Base-by-base conservation (phyloP, 169 alveolate species). In the Eimeria acervulina region DNA sequence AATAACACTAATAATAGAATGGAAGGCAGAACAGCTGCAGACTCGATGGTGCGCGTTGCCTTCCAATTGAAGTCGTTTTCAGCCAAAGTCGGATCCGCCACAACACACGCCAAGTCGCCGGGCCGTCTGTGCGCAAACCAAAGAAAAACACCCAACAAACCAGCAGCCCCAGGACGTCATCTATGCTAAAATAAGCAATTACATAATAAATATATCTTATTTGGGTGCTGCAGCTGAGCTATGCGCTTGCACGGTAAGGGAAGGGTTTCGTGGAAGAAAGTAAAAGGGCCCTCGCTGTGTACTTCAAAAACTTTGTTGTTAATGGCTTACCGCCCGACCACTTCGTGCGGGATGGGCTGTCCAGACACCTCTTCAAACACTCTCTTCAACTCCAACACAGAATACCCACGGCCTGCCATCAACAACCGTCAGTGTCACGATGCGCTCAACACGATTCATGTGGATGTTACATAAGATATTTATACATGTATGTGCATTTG, bases 31-130 rank as follows among this genome's bases (percentile, higher is more conserved):
- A 38, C 38, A 74, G 47, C 91, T 7, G 40, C 74, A 2, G 87
- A 93, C 93, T 95, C 89, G 36, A 97, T 93, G 47, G 96, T 91
- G 42, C 97, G 95, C 85, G 31, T 85, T 17, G 99, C 98, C 88
- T 96, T 97, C 99, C 99, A 99, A 40, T 98, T 98, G 80, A 99
- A 96, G 52, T 97, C 98, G 59, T 74, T 91, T 33, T 97, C 93
- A n/a, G 99, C 99, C 95, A 97, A 97, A 63, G 97, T 97, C n/a
- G 99, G 98, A 95, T 98, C 97, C 38, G 99, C 99, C 38, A 97
- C 96, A n/a, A 97, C 97, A 33, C 96, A 90, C 23, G 98, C 99
- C 42, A 98, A 96, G 96, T 99, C 99, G 28, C 99, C 99, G 15
- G 97, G 98, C 74, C 99, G 98, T 92, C 99, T 97, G 61, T 96